phyloP scores from a whole-genome alignment of 441 rosid species.

The Erodium moschatum region DNA sequence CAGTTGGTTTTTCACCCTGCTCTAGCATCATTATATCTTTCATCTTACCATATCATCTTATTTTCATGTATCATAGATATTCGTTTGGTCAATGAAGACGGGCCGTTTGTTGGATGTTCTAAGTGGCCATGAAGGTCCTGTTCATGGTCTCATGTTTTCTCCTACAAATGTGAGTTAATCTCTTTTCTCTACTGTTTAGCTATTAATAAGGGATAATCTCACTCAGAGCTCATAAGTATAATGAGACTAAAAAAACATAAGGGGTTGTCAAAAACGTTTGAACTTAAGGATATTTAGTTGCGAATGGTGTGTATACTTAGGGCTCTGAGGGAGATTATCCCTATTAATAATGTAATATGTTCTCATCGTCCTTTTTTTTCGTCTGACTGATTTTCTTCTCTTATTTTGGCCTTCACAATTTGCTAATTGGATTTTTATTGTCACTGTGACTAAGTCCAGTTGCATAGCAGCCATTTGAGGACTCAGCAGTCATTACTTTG shows the following conservation, averaged over 20 bases:
- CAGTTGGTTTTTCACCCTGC: conserved; percentile 7
- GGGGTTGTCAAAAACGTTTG: too few relatives aligned
- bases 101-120: conserved; percentile 84
- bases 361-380: neutral
- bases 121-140: conserved; percentile 97
- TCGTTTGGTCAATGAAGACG: conserved; percentile 98
- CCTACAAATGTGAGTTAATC: conserved; percentile 57
- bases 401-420: neutral
- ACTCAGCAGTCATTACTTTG: neutral
- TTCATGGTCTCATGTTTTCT: conserved; percentile 86
- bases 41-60: conserved; percentile 12
- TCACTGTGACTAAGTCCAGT: neutral
- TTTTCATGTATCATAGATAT: conserved; percentile 43
- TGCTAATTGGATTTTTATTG: neutral
- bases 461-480: neutral
- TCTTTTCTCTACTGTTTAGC: conserved; percentile 8
- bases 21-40: conserved; percentile 10
- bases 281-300: too few relatives aligned
- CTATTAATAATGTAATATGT: neutral
- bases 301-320: too few relatives aligned
- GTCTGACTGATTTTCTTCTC: neutral
- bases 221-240: too few relatives aligned
- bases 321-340: too few relatives aligned
- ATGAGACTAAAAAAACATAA: too few relatives aligned
- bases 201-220: neutral